Evolutionary conservation across 2,329 filamentous ascomycete species (phyloP), one percentile per base, ranked within the genome.

Genomic region (Aspergillus quadricinctus): DNA sequence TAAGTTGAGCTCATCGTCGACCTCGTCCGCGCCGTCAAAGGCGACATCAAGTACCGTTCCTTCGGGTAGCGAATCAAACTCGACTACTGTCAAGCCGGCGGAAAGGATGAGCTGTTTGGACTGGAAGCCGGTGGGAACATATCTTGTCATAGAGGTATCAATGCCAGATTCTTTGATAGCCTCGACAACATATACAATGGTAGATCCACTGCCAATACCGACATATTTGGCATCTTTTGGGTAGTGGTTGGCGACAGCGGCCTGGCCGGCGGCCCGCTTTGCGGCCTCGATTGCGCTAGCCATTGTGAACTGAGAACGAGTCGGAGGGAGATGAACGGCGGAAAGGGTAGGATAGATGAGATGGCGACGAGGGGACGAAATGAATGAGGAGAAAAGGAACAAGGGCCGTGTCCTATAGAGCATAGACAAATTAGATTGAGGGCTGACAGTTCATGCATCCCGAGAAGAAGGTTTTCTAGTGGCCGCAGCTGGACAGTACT

Each of bases 21-120:
- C 92, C 78, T 99, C 94, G 72, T 99, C 94, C 3, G 94, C 94
- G 53, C 94, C 94, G 70, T 99, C 94, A 71, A 99, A 99, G 50
- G 89, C 90, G 19, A 97, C 88, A 68, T 97, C 93, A 28, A 99
- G 82, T 70, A 86, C 73, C 14, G 78, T 77, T 53, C 81, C 80
- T 43, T 80, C 71, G 1, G 89, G 88, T 17, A 95, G 78, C 58
- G 88, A 84, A 68, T 93, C 88, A 66, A 96, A 89, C 63, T 86
- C 85, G 54, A 92, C 84, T 11, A 94, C 85, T 25, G 83, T 84
- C 54, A 97, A 79, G 2, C 90, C 90, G 21, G 91, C 90, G 50
- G 82, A 78, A 59, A 90, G 83, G 68, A 99, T 95, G 53, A 97
- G 84, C 66, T 92, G 88, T 64, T 90, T 90, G 46, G 89, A 94